Evolutionary conservation across 345 rosid genomes (phyloP).

Genomic region (Camelina sativa): DNA sequence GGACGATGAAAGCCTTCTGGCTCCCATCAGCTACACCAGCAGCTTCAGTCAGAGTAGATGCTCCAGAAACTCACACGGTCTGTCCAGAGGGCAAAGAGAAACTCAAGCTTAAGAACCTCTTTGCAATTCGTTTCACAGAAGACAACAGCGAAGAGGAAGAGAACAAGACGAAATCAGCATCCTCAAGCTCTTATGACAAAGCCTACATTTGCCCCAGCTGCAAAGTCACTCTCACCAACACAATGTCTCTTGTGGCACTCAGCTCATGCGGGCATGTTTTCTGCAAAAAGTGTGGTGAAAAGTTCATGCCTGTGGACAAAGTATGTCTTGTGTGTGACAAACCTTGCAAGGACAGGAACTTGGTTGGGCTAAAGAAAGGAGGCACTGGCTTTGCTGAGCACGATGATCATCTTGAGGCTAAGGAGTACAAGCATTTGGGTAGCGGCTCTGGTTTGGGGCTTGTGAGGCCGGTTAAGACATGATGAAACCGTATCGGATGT

Average conservation of each 20-base stretch:
- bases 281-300: slow-evolving; percentile 93
- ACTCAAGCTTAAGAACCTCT: slow-evolving; percentile 83
- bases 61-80: slow-evolving; percentile 66
- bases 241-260: slow-evolving; percentile 70
- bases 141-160: slow-evolving; percentile 64
- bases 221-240: slow-evolving; percentile 90
- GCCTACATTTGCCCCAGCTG: slow-evolving; percentile 91
- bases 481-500: slow-evolving; percentile 20
- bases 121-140: slow-evolving; percentile 69
- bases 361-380: slow-evolving; percentile 81
- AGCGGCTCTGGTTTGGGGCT: slow-evolving; percentile 94
- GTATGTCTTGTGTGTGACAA: slow-evolving; percentile 81
- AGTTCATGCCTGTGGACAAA: slow-evolving; percentile 74
- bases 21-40: slow-evolving; percentile 99
- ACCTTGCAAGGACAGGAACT: slow-evolving; percentile 72
- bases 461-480: slow-evolving; percentile 76
- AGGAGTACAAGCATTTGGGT: slow-evolving; percentile 93
- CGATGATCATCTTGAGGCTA: slow-evolving; percentile 79
- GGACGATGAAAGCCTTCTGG: slow-evolving; percentile 99
- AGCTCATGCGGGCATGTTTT: slow-evolving; percentile 95
- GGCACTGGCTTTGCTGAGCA: slow-evolving; percentile 95
- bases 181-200: slow-evolving; percentile 62
- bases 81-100: slow-evolving; percentile 97
- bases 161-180: slow-evolving; percentile 25
- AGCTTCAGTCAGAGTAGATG: slow-evolving; percentile 73